A percentile compares a stretch with the other conserved stretches of the same genome.
phyloP scores from a whole-genome alignment of 805 yeast species.

The Pachysolen tannophilus region DNA sequence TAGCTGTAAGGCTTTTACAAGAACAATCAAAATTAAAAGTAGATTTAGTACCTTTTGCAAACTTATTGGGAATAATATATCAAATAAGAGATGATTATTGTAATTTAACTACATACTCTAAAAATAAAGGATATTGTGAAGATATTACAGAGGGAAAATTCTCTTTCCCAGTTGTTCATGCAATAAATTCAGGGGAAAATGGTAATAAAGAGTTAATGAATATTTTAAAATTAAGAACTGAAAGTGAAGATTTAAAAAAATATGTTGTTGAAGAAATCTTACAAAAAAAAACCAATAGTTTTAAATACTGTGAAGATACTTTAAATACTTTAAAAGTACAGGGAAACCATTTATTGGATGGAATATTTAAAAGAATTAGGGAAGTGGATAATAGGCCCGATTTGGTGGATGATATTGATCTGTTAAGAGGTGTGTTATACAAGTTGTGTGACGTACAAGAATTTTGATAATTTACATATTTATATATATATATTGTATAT shows the following conservation, averaged over 20 bases:
- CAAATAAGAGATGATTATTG: constrained; percentile 83
- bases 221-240: constrained; percentile 46
- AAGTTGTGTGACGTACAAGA: too few relatives aligned
- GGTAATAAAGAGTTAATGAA: constrained; percentile 33
- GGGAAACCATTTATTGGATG: constrained; percentile 17
- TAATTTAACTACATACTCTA: constrained; percentile 51
- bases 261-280: constrained; percentile 27
- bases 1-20: constrained; percentile 62
- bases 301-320: constrained; percentile 28
- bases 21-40: constrained; percentile 12
- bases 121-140: constrained; percentile 73
- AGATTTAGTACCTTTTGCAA: constrained; percentile 52
- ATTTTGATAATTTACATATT: too few relatives aligned
- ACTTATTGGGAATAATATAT: constrained; percentile 72
- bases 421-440: too few relatives aligned
- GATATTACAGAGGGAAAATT: constrained; percentile 87
- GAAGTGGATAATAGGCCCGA: too few relatives aligned
- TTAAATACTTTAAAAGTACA: constrained; percentile 18
- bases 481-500: too few relatives aligned
- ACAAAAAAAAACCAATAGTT: constrained; percentile 28
- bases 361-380: too few relatives aligned
- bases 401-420: too few relatives aligned
- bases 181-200: constrained; percentile 28
- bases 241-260: constrained; percentile 38
- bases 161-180: constrained; percentile 78